These are phyloP conservation scores for Extremus antarcticus DNA, from an alignment of 495 filamentous ascomycete genomes.

Conservation along the genomic window DNA sequence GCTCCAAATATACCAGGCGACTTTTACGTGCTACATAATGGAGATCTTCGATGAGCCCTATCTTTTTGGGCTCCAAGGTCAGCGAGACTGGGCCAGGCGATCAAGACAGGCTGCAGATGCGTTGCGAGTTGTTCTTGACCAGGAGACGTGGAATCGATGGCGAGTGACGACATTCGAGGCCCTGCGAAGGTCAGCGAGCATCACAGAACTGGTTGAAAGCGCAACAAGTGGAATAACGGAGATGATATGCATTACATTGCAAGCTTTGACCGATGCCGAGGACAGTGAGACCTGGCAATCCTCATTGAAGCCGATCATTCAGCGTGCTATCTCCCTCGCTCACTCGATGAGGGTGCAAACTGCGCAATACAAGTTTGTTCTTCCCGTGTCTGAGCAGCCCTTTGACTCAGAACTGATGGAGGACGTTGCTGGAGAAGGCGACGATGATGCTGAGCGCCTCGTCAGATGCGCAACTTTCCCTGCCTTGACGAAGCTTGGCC, in stretches of 20 bases:
- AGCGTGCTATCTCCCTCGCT: conserved; percentile 11
- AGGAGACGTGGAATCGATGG: conserved; percentile 11
- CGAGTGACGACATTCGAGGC: conserved; percentile 14
- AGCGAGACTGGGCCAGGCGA: conserved; percentile 4
- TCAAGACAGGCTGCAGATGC: conserved; percentile 2
- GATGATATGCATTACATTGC: conserved; percentile 1
- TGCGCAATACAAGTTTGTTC: conserved; percentile 13
- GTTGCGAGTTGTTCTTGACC: not conserved
- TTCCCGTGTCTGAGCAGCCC: conserved; percentile 5
- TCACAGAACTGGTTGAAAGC: not conserved
- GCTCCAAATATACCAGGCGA: conserved; percentile 26
- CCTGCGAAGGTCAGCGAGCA: conserved; percentile 5
- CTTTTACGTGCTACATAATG: conserved; percentile 22
- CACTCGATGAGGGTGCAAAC: conserved; percentile 15
- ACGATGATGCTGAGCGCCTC: conserved; percentile 5
- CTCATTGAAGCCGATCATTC: conserved; percentile 8
- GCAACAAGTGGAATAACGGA: conserved; percentile 2
- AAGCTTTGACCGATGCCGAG: conserved; percentile 3
- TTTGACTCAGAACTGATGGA: conserved; percentile 22
- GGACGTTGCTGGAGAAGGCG: conserved; percentile 16
- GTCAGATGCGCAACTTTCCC: conserved; percentile 27
- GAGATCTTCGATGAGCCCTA: conserved; percentile 23
- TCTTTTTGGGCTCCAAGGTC: conserved; percentile 22
- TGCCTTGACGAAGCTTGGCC: conserved; percentile 24
- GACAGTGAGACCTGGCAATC: not conserved